These are phyloP conservation scores for Colletotrichum sp. DNA, from an alignment of 2,329 filamentous ascomycete species.

Conservation along the genomic window DNA sequence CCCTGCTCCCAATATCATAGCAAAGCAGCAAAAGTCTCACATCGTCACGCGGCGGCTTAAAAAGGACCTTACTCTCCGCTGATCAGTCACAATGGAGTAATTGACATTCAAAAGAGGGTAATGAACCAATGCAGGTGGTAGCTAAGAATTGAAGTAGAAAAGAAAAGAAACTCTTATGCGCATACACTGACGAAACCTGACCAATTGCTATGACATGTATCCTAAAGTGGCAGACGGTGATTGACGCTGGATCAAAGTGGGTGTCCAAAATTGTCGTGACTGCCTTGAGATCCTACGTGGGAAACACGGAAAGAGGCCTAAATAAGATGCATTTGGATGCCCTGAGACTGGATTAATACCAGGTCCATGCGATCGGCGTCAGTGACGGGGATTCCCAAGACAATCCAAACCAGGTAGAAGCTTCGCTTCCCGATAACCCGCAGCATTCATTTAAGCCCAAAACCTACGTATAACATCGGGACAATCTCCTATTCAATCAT, in stretches of 20 bases:
- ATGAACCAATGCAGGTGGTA: background rate
- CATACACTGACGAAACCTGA: background rate
- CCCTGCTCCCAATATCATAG: background rate
- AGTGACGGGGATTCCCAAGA: background rate
- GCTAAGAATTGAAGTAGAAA: background rate
- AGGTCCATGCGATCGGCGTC: background rate
- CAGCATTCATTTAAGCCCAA: background rate
- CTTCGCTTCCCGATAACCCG: background rate
- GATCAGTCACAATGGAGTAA: background rate
- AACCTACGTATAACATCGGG: too few species aligned
- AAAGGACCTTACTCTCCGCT: background rate
- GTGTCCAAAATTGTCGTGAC: background rate
- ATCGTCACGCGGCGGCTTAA: background rate
- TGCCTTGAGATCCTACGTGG: too few species aligned
- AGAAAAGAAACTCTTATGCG: background rate
- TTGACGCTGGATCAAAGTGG: background rate
- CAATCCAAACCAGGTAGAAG: background rate
- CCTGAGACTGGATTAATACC: background rate
- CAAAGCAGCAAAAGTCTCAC: background rate
- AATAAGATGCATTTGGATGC: too few species aligned
- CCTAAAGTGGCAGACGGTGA: background rate
- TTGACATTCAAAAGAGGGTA: background rate
- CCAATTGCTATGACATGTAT: background rate
- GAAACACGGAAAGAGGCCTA: too few species aligned
- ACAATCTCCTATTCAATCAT: too few species aligned